Base-by-base conservation (phyloP, 305 asterid species). In the Euphrasia arctica region DNA sequence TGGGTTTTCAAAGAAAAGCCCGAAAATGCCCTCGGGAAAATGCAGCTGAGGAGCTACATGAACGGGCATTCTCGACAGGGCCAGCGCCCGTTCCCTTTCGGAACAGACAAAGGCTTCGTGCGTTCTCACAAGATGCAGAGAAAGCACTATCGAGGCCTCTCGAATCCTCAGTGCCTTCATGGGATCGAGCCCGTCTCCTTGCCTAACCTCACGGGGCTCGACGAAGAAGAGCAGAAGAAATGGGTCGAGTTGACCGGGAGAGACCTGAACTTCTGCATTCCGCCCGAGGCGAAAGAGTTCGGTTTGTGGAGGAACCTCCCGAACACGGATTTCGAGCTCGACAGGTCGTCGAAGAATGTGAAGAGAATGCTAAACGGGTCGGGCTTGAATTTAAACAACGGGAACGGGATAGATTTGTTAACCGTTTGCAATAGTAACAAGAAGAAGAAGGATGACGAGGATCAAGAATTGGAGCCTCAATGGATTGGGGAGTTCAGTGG, bases 1-100 rank as follows among this genome's bases (percentile, higher is more conserved):
- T 86, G 95, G 95, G 84, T 80, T 63, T 86, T 86, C 60, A 83
- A 83, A 78, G 95, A 86, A 70, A 80, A 80, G 67, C 88, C 90
- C 7, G 90, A 86, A 61, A 83, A 86, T 70, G 85, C 90, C 5
- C 67, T 86, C 1, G 95, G 95, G 34, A 83, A 83, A 69, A 86
- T 86, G 90, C 95, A 86, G 72, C 70, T 86, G 68, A 79, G 90
- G 49, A 83, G 88, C 57, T 86, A 82, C 72, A 83, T 86, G 88
- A 86, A 86, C 2, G 95, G 95, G 3, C 80, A 81, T 34, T 74
- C 82, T 22, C 75, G 84, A 6, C 85, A 72, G 64, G 86, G 89
- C 5, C 83, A 83, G 65, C 82, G 84, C 4, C 79, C 80, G 0
- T 83, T 83, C 71, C 89, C 86, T 3, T 83, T 80, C 36, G 70